A percentile compares a stretch with the other conserved stretches of the same genome.
Evolutionary conservation across 768 basidiomycete species (phyloP).

Genomic region (Mycena vitilis): DNA sequence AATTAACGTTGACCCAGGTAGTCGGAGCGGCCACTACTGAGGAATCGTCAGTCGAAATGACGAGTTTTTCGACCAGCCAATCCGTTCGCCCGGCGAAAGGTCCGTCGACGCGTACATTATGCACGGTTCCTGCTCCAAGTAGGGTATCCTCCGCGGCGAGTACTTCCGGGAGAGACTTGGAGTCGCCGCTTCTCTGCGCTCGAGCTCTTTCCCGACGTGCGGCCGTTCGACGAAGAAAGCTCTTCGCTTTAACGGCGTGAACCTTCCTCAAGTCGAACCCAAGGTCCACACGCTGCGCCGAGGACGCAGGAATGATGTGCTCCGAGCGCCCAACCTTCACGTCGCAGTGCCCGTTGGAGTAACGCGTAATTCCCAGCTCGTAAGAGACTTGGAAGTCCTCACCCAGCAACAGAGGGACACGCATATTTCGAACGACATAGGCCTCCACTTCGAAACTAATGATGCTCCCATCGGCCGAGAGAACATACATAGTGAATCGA

Average conservation of each 20-base stretch:
- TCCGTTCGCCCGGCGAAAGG: constrained; percentile 18
- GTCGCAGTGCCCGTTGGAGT: constrained; percentile 14
- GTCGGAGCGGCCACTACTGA: constrained; percentile 29
- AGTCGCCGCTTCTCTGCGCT: no score
- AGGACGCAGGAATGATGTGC: constrained; percentile 6
- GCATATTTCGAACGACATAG: constrained; percentile 43
- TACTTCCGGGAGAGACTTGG: neutral
- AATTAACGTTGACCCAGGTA: constrained; percentile 28
- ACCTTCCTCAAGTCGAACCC: constrained; percentile 22
- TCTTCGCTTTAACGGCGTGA: neutral
- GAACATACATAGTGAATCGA: constrained; percentile 15
- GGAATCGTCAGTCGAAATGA: constrained; percentile 26
- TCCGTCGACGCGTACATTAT: constrained; percentile 14
- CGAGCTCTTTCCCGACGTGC: neutral
- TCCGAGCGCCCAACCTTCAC: constrained; percentile 9
- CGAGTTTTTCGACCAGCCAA: constrained; percentile 37
- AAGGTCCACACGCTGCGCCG: constrained; percentile 11
- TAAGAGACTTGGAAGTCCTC: constrained; percentile 44
- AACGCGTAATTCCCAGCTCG: constrained; percentile 34
- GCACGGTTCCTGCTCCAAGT: neutral
- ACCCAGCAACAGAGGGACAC: constrained; percentile 43
- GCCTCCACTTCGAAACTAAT: constrained; percentile 37
- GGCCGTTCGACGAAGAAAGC: neutral
- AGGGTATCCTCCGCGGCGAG: no score
- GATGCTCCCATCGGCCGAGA: neutral